These are phyloP conservation scores for Debaryomyces coudertii DNA, from an alignment of 1,139 yeast species.

Conservation along the genomic window DNA sequence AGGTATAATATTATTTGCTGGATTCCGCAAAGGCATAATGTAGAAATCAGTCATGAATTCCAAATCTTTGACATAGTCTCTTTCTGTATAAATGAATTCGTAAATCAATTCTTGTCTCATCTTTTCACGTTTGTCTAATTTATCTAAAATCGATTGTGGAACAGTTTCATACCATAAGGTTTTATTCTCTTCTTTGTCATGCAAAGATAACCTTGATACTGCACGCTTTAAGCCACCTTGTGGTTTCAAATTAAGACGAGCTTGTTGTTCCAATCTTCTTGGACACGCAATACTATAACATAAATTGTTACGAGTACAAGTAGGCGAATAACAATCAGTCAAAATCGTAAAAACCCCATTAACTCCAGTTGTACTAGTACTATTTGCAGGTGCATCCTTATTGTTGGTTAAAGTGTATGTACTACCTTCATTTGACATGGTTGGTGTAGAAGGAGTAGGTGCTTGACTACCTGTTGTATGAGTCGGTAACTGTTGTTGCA, in stretches of 20 bases:
- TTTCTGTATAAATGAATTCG: slow-evolving; percentile 91
- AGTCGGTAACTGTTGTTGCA: slow-evolving; percentile 26
- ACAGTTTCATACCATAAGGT: slow-evolving; percentile 96
- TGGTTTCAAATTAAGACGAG: slow-evolving; percentile 84
- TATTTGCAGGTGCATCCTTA: slow-evolving; percentile 14
- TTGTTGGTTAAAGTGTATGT: slow-evolving; percentile 5
- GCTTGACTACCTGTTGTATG: slow-evolving; percentile 16
- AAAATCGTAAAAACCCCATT: slow-evolving; percentile 92
- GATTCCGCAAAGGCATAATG: slow-evolving; percentile 84
- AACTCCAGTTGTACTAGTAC: slow-evolving; percentile 42
- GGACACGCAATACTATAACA: slow-evolving; percentile 99
- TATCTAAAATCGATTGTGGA: slow-evolving; percentile 75
- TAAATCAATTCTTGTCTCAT: slow-evolving; percentile 95
- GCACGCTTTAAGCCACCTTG: slow-evolving; percentile 86
- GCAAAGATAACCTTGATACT: slow-evolving; percentile 75
- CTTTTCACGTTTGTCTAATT: slow-evolving; percentile 80
- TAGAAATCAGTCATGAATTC: slow-evolving; percentile 93
- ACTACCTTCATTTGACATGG: slow-evolving; percentile 8
- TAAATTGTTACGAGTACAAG: slow-evolving; percentile 84
- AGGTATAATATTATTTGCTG: slow-evolving; percentile 77
- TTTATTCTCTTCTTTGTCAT: slow-evolving; percentile 79
- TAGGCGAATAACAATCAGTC: slow-evolving; percentile 95
- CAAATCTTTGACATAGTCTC: slow-evolving; percentile 92
- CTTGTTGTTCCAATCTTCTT: slow-evolving; percentile 92
- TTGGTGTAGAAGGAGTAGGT: slow-evolving; percentile 18